Percentiles rank a stretch among this genome's conserved stretches.
Evolutionary conservation across 2,329 filamentous ascomycete species (phyloP).

Genomic region (Neonectria punicea): DNA sequence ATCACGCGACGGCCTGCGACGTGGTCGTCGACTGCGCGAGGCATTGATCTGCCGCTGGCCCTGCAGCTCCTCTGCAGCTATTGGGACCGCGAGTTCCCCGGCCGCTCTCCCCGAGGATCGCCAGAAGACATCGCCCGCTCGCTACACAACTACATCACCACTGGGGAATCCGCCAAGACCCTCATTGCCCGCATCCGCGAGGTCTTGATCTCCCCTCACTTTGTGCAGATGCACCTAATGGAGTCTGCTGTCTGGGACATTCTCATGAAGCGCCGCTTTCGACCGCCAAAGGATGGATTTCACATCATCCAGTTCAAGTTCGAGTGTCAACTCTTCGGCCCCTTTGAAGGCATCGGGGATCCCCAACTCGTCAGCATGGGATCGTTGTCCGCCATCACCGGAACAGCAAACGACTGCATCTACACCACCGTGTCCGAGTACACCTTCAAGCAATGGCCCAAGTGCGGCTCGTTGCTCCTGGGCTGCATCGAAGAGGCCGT

Average conservation of each 20-base stretch:
- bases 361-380: constrained; percentile 44
- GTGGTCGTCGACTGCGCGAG: constrained; percentile 47
- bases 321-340: constrained; percentile 47
- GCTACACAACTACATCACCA: constrained; percentile 44
- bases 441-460: constrained; percentile 46
- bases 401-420: constrained; percentile 47
- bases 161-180: constrained; percentile 42
- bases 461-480: constrained; percentile 45
- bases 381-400: constrained; percentile 48
- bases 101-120: constrained; percentile 46
- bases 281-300: constrained; percentile 48
- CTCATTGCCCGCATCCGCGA: constrained; percentile 46
- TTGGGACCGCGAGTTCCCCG: constrained; percentile 50
- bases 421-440: constrained; percentile 50
- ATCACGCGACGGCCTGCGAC: constrained; percentile 46
- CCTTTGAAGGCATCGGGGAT: constrained; percentile 43
- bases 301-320: constrained; percentile 50
- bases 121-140: constrained; percentile 49
- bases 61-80: constrained; percentile 50
- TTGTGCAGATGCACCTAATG: constrained; percentile 51
- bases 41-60: constrained; percentile 49
- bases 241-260: constrained; percentile 52
- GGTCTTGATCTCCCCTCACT: constrained; percentile 48
- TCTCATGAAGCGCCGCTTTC: constrained; percentile 44
- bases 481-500: constrained; percentile 48